Percentiles rank a stretch among this genome's conserved stretches.
These are phyloP conservation scores for Pythium aristosporum DNA, from an alignment of 352 stramenopile species.

Conservation along the genomic window DNA sequence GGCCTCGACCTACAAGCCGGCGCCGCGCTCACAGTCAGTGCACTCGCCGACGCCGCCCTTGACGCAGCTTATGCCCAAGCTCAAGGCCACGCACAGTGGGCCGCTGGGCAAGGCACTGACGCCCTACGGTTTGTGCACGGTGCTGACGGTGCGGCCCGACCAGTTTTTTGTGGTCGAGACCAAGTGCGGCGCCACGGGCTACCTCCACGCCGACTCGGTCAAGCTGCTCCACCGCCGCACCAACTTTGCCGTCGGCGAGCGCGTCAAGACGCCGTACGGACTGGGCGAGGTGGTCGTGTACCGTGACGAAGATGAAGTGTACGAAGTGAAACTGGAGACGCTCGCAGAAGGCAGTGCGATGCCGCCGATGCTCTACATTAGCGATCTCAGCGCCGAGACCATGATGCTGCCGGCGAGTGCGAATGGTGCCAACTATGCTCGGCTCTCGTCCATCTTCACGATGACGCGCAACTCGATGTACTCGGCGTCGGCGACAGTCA, in stretches of 20 bases:
- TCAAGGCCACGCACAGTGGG: conserved; percentile 3
- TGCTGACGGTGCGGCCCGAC: conserved; percentile 29
- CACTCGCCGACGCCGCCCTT: conserved; percentile 16
- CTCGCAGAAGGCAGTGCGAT: not conserved
- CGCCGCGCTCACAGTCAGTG: conserved; percentile 2
- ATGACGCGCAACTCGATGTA: conserved; percentile 71
- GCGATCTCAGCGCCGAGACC: conserved; percentile 26
- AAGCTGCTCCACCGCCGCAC: conserved; percentile 30
- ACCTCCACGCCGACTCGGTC: conserved; percentile 32
- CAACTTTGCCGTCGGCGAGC: conserved; percentile 27
- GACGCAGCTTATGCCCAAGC: conserved; percentile 11
- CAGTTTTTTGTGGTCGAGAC: conserved; percentile 35
- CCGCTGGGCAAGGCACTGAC: conserved; percentile 32
- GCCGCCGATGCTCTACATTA: conserved; percentile 29
- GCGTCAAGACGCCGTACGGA: conserved; percentile 35
- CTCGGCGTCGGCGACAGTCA: conserved; percentile 60
- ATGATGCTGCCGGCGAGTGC: conserved; percentile 33
- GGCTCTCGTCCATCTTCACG: conserved; percentile 73
- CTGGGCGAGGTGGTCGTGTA: conserved; percentile 26
- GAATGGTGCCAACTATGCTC: conserved; percentile 35
- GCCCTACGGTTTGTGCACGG: conserved; percentile 29
- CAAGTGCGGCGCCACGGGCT: conserved; percentile 27
- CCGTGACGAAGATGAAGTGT: conserved; percentile 34
- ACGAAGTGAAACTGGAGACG: conserved; percentile 32
- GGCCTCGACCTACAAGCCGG: conserved; percentile 27